Base-by-base conservation (phyloP, 148 eudicot genomes). In the Rhododendron henanense region DNA sequence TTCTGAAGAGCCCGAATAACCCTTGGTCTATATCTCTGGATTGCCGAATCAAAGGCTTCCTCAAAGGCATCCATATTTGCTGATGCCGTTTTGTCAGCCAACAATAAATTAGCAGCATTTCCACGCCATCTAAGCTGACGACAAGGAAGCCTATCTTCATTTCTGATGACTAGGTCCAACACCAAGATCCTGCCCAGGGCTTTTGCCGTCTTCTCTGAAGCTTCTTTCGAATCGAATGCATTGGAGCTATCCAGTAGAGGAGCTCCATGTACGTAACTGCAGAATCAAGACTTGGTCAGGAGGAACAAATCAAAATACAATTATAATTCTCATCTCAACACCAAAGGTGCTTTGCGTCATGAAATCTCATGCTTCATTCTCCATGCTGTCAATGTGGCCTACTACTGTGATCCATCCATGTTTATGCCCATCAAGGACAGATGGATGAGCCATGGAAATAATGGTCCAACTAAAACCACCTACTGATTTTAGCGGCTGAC, bases 101-200 rank as follows among this genome's bases (percentile, higher is more conserved):
- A 87, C 81, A 97, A 89, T 35, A 97, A 86, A 88, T 97, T 97
- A 81, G 98, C 98, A 87, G 88, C 90, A 90, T 97, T 97, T 67
- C 99, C 99, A 87, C 98, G 99, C 99, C 99, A 97, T 16, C 98
- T 91, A 37, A 97, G 94, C 85, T 94, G 93, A 57, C 92, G 92
- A 90, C 99, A 97, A 81, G 98, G 98, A 88, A 97, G 94, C 87
- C 99, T 93, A 88, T 97, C 99, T 91, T 97, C 99, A 47, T 97
- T 97, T 92, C 99, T 94, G 81, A 97, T 97, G 57, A 95, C 95
- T 83, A 97, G 94, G 89, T 97, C 99, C 87, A 97, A 90, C 94
- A 95, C 88, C 88, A 97, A 85, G 86, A 97, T 94, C 89, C 98
- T 93, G 50, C 99, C 99, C 83, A 97, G 98, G 51, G 98, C 94